Evolutionary conservation across 1,284 basidiomycete genomes (phyloP).

Genomic region (Cryptococcus maquisensis): DNA sequence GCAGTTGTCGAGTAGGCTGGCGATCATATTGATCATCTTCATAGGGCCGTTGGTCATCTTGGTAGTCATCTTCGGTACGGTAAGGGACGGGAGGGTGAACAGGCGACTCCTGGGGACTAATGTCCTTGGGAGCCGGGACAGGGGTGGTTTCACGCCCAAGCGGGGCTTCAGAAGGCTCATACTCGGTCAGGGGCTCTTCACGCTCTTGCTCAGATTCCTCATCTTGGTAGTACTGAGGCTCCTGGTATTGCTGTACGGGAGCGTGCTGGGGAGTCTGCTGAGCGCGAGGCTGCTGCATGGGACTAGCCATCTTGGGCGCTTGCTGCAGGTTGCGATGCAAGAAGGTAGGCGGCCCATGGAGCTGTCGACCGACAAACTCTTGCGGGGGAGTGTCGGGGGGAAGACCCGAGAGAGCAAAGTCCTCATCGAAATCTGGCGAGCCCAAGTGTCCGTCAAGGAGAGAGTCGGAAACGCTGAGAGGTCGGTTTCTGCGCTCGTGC

Average conservation of each 20-base stretch:
- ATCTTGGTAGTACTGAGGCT: slow-evolving; percentile 7
- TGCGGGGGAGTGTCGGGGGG: slow-evolving; percentile 37
- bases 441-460: slow-evolving; percentile 28
- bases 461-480: slow-evolving; percentile 22
- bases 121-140: slow-evolving; percentile 2
- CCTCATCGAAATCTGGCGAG: slow-evolving; percentile 39
- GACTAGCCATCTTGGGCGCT: slow-evolving; percentile 4
- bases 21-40: slow-evolving; percentile 12
- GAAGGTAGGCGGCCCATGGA: slow-evolving; percentile 17
- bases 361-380: slow-evolving; percentile 19
- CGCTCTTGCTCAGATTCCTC: slow-evolving; percentile 1
- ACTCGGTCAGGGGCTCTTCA: slow-evolving; percentile 5
- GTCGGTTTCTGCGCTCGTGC: slow-evolving; percentile 14
- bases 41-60: slow-evolving; percentile 17
- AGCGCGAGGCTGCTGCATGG: slow-evolving; percentile 3
- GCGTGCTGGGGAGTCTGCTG: slow-evolving; percentile 7
- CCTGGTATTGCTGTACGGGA: slow-evolving; percentile 2
- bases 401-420: slow-evolving; percentile 35
- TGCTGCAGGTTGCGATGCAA: slow-evolving; percentile 7
- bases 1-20: slow-evolving; percentile 16
- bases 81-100: slow-evolving; percentile 18
- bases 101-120: slow-evolving; percentile 6
- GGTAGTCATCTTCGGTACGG: slow-evolving; percentile 14
- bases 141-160: slow-evolving; percentile 1
- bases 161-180: slow-evolving; percentile 8